Evolutionary conservation across 768 basidiomycete genomes (phyloP), one percentile per base, ranked within the genome.

Genomic region (Crassisporium funariophilum): DNA sequence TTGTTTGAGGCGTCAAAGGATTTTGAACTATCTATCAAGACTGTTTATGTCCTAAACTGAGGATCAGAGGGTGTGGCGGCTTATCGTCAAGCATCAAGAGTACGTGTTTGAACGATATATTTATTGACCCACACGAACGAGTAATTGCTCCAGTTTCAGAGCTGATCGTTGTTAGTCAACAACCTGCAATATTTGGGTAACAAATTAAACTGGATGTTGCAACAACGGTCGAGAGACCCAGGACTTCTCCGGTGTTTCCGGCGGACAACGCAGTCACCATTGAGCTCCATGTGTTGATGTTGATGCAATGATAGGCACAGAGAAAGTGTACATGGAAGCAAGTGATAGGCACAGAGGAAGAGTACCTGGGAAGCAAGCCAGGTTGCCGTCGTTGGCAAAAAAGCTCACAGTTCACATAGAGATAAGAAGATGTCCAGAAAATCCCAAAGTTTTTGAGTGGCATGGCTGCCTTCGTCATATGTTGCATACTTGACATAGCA

Each of bases 391-490:
- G 66, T 43, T 22, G 59, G 47, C 9, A 62, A 44, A 25, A 65
- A 56, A 19, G 70, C 70, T 36, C 57, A 59, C 12, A 69, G 51
- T 11, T 51, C 53, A 9, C 59, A 23, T 57, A 59, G 41, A 71
- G 63, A 41, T 55, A 54, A 47, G 71, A 44, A 13, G 64, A 55
- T 4, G 68, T 66, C 77, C 77, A 79, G 15, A 79, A 56, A 22
- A 67, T 66, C 77, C 77, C 79, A 15, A 79, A 56, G 21, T 60
- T 47, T 4, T 75, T 68, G 4, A 63, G 66, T 27, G 60, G 63
- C 21, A 71, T 42, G 22, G 72, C 71, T 34, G 73, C 54, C 16
- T 61, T 46, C 75, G 62, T 77, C 77, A 79, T 44, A 64, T 51
- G 31, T 51, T 63, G 44, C 73, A 77, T 24, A 79, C 68, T 31